Evolutionary conservation across 2,329 filamentous ascomycete genomes (phyloP).

Genomic region (Penicillium sp.): DNA sequence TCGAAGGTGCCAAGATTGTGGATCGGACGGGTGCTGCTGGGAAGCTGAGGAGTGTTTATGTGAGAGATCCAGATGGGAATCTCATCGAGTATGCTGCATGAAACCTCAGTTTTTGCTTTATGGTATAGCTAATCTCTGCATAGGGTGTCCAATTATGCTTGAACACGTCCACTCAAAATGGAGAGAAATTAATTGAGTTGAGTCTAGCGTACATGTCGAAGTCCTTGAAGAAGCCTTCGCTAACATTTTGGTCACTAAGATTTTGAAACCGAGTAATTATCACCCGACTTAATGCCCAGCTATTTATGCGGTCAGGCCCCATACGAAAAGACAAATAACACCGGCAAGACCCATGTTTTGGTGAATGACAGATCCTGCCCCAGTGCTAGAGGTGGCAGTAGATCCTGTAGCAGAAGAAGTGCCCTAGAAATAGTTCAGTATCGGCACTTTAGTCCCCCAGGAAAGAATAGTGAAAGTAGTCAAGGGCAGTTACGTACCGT

Average conservation of each 20-base stretch:
- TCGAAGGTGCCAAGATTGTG: constrained; percentile 54
- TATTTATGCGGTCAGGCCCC: background rate
- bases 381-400: background rate
- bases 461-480: background rate
- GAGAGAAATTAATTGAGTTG: background rate
- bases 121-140: background rate
- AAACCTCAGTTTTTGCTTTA: background rate
- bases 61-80: constrained; percentile 63
- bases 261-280: background rate
- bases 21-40: constrained; percentile 58
- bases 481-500: background rate
- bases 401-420: background rate
- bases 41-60: constrained; percentile 58
- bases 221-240: background rate
- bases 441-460: background rate
- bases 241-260: background rate
- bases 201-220: background rate
- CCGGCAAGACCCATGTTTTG: background rate
- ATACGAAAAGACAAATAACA: background rate
- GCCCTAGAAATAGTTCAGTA: background rate
- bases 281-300: background rate
- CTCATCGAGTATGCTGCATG: constrained; percentile 57
- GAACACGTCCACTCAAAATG: background rate
- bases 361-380: background rate
- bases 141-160: constrained; percentile 13